Conservation (phyloP, 1,284 basidiomycete species). For the Sanghuangporus baumii region DNA sequence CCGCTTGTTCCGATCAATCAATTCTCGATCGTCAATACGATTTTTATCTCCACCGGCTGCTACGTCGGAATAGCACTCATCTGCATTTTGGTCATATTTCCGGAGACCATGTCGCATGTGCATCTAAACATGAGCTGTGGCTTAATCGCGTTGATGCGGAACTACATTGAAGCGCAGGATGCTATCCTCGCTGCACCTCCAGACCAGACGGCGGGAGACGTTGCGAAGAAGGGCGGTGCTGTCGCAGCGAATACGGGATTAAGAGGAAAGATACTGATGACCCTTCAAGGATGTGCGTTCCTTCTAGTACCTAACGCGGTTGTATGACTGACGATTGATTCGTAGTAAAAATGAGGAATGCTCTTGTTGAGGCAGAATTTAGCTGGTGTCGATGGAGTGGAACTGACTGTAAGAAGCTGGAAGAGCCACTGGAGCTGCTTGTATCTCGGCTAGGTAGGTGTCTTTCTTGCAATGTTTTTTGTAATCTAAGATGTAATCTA, state of each 20-base stretch:
- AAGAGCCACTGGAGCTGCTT: constrained; percentile 1
- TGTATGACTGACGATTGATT: neutral
- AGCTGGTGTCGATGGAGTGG: constrained; percentile 50
- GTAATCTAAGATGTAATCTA: constrained; percentile 24
- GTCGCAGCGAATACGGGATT: neutral
- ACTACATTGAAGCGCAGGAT: neutral
- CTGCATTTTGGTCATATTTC: constrained; percentile 61
- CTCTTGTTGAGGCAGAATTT: constrained; percentile 44
- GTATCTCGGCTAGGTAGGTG: neutral
- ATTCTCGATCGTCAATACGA: constrained; percentile 54
- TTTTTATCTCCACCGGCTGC: constrained; percentile 53
- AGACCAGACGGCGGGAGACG: neutral
- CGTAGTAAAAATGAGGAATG: neutral
- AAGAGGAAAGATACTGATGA: neutral
- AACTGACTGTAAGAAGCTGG: constrained; percentile 29
- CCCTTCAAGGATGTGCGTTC: neutral
- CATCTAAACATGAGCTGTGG: constrained; percentile 31
- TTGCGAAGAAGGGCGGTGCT: neutral
- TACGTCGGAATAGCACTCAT: constrained; percentile 58
- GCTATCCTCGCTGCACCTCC: neutral
- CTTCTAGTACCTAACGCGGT: neutral
- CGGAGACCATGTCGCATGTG: constrained; percentile 60
- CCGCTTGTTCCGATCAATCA: constrained; percentile 59
- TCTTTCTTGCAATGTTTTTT: constrained; percentile 19
- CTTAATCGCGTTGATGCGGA: constrained; percentile 23